These are phyloP conservation scores for Trichopus zeylanicus DNA, from an alignment of 116 monocot species.

Conservation along the genomic window DNA sequence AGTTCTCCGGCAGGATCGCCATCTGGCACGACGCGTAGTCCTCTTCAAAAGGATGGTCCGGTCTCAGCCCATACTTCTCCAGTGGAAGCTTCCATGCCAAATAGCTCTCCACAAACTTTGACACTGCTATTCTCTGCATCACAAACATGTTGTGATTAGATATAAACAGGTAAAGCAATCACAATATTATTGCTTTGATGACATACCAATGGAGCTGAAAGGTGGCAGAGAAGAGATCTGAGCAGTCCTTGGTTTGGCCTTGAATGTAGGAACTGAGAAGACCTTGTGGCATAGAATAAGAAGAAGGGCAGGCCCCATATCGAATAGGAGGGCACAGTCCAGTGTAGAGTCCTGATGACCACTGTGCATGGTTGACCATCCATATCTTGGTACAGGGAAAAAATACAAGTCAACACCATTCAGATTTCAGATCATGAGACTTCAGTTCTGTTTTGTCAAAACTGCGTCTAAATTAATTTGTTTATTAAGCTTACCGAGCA, in stretches of 20 bases:
- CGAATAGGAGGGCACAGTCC: slow-evolving; percentile 89
- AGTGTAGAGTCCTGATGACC: slow-evolving; percentile 74
- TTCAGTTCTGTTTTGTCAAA: too few species aligned
- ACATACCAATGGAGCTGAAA: slow-evolving; percentile 60
- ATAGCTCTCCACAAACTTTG: slow-evolving; percentile 81
- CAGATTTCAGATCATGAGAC: too few species aligned
- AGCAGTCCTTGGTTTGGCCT: slow-evolving; percentile 65
- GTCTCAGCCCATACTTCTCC: slow-evolving; percentile 63
- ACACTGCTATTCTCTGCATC: slow-evolving; percentile 41
- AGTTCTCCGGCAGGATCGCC: slow-evolving; percentile 78
- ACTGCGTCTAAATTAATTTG: too few species aligned
- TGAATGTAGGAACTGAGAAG: slow-evolving; percentile 75
- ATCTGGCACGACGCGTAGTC: slow-evolving; percentile 84
- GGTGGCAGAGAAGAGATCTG: slow-evolving; percentile 45
- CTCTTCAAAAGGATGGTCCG: slow-evolving; percentile 70
- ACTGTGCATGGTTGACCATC: slow-evolving; percentile 85
- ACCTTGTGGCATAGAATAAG: slow-evolving; percentile 67
- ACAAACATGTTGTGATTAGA: neutral
- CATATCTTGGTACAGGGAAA: too few species aligned
- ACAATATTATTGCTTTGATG: too few species aligned
- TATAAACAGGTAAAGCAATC: neutral
- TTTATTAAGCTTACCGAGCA: too few species aligned
- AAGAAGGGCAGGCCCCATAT: slow-evolving; percentile 87
- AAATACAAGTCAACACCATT: too few species aligned
- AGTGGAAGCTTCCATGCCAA: slow-evolving; percentile 67